Conservation (phyloP, 2,329 filamentous ascomycete species). For the Geosmithia flava region DNA sequence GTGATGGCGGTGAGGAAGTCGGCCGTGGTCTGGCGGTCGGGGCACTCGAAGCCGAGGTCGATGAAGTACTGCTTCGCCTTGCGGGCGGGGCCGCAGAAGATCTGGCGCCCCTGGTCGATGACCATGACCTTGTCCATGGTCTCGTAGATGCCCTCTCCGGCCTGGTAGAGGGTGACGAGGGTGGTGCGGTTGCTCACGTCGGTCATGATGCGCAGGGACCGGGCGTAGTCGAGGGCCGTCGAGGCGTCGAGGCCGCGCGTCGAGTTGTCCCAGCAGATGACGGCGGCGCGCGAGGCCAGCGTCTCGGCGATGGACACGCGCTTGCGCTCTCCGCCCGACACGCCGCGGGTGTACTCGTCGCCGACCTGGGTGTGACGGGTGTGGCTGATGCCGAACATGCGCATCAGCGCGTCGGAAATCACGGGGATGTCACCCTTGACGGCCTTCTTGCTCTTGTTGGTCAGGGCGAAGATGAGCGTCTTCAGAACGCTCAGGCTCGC, state of each 20-base stretch:
- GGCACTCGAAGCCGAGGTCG: constrained; percentile 56
- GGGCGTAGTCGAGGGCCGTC: constrained; percentile 67
- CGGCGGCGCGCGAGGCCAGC: constrained; percentile 58
- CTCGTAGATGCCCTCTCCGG: constrained; percentile 29
- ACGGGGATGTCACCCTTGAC: constrained; percentile 51
- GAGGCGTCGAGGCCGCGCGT: constrained; percentile 71
- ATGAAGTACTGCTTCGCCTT: constrained; percentile 56
- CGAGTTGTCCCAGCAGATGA: constrained; percentile 71
- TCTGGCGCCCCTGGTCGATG: constrained; percentile 55
- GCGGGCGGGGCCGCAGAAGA: constrained; percentile 53
- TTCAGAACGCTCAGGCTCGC: constrained; percentile 66
- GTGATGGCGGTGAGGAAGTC: constrained; percentile 55
- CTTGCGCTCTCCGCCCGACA: constrained; percentile 71
- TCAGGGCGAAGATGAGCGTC: constrained; percentile 62
- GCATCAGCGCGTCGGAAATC: constrained; percentile 57
- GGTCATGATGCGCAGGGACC: constrained; percentile 59
- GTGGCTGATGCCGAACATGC: constrained; percentile 69
- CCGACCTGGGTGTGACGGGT: constrained; percentile 65
- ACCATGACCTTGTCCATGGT: constrained; percentile 70
- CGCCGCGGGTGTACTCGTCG: constrained; percentile 58
- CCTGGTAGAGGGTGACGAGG: constrained; percentile 28
- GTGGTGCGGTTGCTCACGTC: constrained; percentile 54
- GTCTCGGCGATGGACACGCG: constrained; percentile 71
- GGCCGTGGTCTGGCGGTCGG: constrained; percentile 51
- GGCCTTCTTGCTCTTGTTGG: constrained; percentile 62